Percentiles rank a stretch among this genome's conserved stretches.
Conservation (phyloP, 2,329 filamentous ascomycete genomes). For the Thielaviopsis cerberus region DNA sequence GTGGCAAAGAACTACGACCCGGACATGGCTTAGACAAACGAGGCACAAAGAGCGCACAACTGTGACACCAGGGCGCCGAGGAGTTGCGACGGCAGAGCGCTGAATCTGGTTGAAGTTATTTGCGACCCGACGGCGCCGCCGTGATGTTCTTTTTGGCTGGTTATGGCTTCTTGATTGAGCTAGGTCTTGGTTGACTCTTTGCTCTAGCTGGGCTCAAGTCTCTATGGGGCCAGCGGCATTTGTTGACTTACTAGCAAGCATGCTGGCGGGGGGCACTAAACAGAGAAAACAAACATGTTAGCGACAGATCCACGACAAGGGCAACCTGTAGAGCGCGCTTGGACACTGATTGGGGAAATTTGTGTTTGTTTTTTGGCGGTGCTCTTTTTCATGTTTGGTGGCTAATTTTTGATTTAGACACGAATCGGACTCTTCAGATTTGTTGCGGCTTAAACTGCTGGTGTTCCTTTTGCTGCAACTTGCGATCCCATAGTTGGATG, state of each 20-base stretch:
- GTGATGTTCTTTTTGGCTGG: neutral
- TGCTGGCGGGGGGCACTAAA: conserved; percentile 44
- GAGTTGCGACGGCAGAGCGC: too few species aligned
- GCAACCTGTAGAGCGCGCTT: too few species aligned
- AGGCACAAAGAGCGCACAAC: too few species aligned
- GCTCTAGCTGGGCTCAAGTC: neutral
- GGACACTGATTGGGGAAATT: too few species aligned
- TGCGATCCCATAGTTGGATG: neutral
- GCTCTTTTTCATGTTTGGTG: too few species aligned
- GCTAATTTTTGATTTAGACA: too few species aligned
- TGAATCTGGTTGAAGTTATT: too few species aligned
- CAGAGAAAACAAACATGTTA: neutral
- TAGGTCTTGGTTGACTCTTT: neutral
- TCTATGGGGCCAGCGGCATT: neutral
- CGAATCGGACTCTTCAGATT: too few species aligned
- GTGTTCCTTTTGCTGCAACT: neutral
- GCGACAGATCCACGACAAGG: neutral
- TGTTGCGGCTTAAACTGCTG: neutral
- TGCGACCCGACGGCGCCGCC: neutral
- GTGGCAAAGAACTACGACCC: neutral
- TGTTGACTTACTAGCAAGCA: conserved; percentile 43
- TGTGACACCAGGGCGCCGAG: too few species aligned
- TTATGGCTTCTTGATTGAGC: too few species aligned
- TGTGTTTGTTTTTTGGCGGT: too few species aligned
- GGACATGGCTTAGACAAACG: too few species aligned